Evolutionary conservation across 163 green algal genomes (phyloP).

Genomic region (Coccomyxa subellipsoidea): DNA sequence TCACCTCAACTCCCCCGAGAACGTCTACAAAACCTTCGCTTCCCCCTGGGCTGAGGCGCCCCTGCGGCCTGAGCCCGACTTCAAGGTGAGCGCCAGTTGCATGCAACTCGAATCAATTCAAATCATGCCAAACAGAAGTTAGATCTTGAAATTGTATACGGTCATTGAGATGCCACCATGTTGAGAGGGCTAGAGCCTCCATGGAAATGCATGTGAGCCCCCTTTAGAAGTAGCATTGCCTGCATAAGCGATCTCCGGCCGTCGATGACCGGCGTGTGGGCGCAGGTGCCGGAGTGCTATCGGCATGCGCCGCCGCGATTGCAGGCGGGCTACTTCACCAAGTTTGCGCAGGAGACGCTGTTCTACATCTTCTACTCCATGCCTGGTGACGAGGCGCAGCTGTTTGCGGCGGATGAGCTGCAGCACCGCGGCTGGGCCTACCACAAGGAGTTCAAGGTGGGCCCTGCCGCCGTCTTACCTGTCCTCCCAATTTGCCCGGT

Average conservation of each 20-base stretch:
- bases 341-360: slow-evolving; percentile 92
- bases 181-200: no score
- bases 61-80: slow-evolving; percentile 75
- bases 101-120: no score
- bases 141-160: no score
- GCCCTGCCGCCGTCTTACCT: no score
- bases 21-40: slow-evolving; percentile 81
- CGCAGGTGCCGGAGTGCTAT: slow-evolving; percentile 82
- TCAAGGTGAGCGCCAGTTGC: slow-evolving; percentile 35
- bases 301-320: slow-evolving; percentile 73
- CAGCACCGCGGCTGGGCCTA: slow-evolving; percentile 81
- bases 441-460: slow-evolving; percentile 51
- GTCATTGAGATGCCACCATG: no score
- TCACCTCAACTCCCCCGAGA: slow-evolving; percentile 88
- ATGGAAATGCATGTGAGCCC: no score
- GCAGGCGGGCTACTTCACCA: slow-evolving; percentile 80
- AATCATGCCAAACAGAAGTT: no score
- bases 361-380: slow-evolving; percentile 98
- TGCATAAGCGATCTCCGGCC: neutral
- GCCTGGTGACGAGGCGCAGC: slow-evolving; percentile 70
- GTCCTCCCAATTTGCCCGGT: no score
- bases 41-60: slow-evolving; percentile 83
- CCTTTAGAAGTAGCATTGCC: neutral
- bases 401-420: slow-evolving; percentile 90
- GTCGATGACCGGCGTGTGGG: neutral